A percentile compares a stretch with the other conserved stretches of the same genome.
Evolutionary conservation across 1,139 yeast genomes (phyloP).

Genomic region (Candida pseudoviswanathii): DNA sequence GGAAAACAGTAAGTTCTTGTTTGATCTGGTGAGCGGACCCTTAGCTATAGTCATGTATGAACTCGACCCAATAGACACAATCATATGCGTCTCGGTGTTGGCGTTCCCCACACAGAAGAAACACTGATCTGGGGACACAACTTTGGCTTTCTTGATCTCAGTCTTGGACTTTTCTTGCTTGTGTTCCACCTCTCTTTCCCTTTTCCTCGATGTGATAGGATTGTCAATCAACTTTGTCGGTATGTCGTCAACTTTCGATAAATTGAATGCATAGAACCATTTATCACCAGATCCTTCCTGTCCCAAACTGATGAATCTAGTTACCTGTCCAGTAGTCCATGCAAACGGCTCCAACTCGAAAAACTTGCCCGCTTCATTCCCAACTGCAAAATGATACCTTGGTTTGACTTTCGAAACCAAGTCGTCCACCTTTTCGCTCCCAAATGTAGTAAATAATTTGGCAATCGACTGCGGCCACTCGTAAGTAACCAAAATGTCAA

Average conservation of each 20-base stretch:
- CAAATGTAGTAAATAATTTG: slow-evolving; percentile 35
- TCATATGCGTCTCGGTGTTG: slow-evolving; percentile 75
- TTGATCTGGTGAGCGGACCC: slow-evolving; percentile 74
- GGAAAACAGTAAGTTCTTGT: slow-evolving; percentile 51
- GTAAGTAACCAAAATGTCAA: slow-evolving; percentile 61
- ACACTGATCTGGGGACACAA: slow-evolving; percentile 60
- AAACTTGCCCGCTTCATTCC: slow-evolving; percentile 49
- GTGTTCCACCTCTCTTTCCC: slow-evolving; percentile 14
- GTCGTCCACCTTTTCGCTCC: slow-evolving; percentile 43
- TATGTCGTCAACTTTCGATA: slow-evolving; percentile 24
- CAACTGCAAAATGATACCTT: slow-evolving; percentile 65
- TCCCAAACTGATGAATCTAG: slow-evolving; percentile 68
- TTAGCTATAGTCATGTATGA: slow-evolving; percentile 79
- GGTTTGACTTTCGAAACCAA: slow-evolving; percentile 52
- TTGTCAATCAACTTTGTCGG: slow-evolving; percentile 27
- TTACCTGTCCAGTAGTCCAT: slow-evolving; percentile 47
- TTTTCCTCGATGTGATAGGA: slow-evolving; percentile 33
- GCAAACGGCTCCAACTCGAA: slow-evolving; percentile 60
- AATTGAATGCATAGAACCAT: slow-evolving; percentile 76
- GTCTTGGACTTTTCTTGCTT: slow-evolving; percentile 4
- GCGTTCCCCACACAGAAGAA: slow-evolving; percentile 87
- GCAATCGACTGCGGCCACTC: slow-evolving; percentile 63
- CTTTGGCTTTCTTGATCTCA: slow-evolving; percentile 27
- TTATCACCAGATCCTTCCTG: slow-evolving; percentile 56
- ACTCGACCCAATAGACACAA: slow-evolving; percentile 69